Conservation (phyloP, 805 yeast genomes). For the Ogataea degrootiae region DNA sequence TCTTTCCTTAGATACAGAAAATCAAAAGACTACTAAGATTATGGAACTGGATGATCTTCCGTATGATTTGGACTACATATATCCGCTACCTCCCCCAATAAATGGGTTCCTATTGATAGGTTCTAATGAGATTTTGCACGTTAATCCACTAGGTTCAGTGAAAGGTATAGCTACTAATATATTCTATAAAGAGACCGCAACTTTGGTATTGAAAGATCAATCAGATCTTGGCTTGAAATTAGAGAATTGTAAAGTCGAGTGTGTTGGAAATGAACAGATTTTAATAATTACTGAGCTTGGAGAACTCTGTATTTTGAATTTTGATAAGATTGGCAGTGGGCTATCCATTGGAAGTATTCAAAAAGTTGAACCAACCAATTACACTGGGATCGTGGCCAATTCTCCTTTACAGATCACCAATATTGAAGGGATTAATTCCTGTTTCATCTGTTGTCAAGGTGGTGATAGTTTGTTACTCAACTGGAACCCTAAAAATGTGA, state of each 20-base stretch:
- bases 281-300: constrained; percentile 42
- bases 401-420: constrained; percentile 39
- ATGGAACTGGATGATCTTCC: constrained; percentile 64
- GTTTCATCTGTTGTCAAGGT: constrained; percentile 59
- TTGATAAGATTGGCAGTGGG: constrained; percentile 34
- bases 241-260: constrained; percentile 44
- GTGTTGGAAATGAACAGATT: constrained; percentile 31
- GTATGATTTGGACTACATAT: constrained; percentile 60
- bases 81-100: constrained; percentile 61
- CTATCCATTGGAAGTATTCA: constrained; percentile 26
- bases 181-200: constrained; percentile 39
- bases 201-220: constrained; percentile 41
- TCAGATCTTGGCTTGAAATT: constrained; percentile 47
- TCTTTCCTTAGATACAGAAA: constrained; percentile 59
- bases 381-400: constrained; percentile 21
- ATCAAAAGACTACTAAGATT: constrained; percentile 60
- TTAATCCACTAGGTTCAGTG: constrained; percentile 71
- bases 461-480: constrained; percentile 54
- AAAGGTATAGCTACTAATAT: constrained; percentile 61
- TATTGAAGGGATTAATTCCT: constrained; percentile 33
- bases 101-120: constrained; percentile 72
- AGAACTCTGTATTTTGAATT: constrained; percentile 31
- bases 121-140: constrained; percentile 68
- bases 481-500: constrained; percentile 28
- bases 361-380: constrained; percentile 14